Evolutionary conservation across 345 rosid genomes (phyloP).

Genomic region (Lumnitzera littorea): DNA sequence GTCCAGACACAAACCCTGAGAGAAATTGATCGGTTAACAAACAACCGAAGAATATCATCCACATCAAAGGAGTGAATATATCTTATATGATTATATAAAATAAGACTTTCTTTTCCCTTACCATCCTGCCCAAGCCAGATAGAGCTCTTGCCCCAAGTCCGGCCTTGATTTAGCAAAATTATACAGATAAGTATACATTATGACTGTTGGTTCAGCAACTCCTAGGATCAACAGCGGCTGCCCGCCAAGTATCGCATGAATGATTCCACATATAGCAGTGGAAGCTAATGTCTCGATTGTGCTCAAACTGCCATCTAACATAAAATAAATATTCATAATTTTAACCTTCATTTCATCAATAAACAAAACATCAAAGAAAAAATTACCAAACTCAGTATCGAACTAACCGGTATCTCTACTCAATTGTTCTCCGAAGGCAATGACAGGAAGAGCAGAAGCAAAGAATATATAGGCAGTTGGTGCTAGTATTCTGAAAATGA

Average conservation of each 20-base stretch:
- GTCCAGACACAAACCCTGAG: constrained; percentile 48
- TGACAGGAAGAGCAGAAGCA: constrained; percentile 84
- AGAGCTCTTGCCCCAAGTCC: constrained; percentile 49
- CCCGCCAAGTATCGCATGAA: constrained; percentile 77
- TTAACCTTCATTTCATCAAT: not conserved
- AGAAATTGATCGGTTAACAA: too few species aligned
- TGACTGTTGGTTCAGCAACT: constrained; percentile 85
- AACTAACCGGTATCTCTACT: constrained; percentile 67
- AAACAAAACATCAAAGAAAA: not conserved
- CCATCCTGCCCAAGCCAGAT: constrained; percentile 80
- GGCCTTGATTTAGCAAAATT: constrained; percentile 50
- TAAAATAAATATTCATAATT: not conserved
- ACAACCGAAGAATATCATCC: not conserved
- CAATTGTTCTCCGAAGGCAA: constrained; percentile 85
- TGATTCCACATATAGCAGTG: constrained; percentile 70
- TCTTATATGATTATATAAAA: not conserved
- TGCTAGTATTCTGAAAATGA: constrained; percentile 48
- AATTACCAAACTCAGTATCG: not conserved
- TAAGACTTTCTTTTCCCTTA: constrained; percentile 15
- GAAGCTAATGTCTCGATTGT: constrained; percentile 76
- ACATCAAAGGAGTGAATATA: not conserved
- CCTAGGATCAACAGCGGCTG: constrained; percentile 81
- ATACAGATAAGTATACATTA: constrained; percentile 81
- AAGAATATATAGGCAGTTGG: constrained; percentile 72
- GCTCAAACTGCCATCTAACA: constrained; percentile 58